Base-by-base conservation (phyloP, 2,329 filamentous ascomycete species). In the Colletotrichum somersetense region DNA sequence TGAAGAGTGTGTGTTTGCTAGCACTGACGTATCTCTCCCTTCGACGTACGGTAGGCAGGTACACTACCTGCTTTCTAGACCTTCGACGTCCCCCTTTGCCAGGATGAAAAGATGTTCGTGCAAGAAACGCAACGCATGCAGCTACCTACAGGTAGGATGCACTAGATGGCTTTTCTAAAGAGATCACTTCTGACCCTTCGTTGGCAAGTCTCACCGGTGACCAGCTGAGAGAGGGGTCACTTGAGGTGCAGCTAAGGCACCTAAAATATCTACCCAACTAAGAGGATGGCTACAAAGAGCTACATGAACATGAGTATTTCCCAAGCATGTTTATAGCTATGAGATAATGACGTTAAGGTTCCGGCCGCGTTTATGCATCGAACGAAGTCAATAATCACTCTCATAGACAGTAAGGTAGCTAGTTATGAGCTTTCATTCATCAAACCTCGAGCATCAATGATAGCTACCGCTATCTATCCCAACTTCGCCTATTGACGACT, bases 151-250 rank as follows among this genome's bases (percentile, higher is more conserved):
- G 11, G 11, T 20, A 57, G n/a, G 20, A 10, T 35, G 20, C 33
- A 23, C 20, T 3, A 3, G 1, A n/a, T 57, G 12, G 8, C 14
- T 57, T 18, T 57, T 2, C 55, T 23, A 14, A 6, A 57, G 11
- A 5, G 11, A 23, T 40, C 4, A 16, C 14, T 10, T 30, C 7
- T 52, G 16, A 44, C 8, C 6, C 12, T 38, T n/a, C 3, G 59
- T 11, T 50, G 59, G 48, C 44, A 52, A 50, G 33, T 52, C n/a
- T 38, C 44, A 33, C 46, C 1, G 46, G 46, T 62, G 59, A 62
- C 59, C 59, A 38, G 59, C 59, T 46, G 44, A 62, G 55, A n/a
- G 59, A 62, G 59, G 40, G 44, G 59, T 62, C 33, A 40, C 7
- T 50, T 26, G 18, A 26, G n/a, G 40, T 52, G 59, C 33, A 62